Conservation (phyloP, 2,329 filamentous ascomycete species). For the Calycina herbarum region DNA sequence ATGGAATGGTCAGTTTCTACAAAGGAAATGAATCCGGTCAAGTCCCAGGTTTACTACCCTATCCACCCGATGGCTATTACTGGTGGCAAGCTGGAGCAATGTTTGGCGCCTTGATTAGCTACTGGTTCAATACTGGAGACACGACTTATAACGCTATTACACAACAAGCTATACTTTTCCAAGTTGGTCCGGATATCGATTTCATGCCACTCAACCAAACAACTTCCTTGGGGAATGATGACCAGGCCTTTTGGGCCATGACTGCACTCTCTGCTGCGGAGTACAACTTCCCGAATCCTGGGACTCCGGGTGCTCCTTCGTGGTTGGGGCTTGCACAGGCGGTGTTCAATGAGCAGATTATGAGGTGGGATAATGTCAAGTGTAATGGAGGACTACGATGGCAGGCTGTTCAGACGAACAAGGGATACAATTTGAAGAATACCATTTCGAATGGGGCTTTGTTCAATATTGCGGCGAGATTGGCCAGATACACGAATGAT, state of each 20-base stretch:
- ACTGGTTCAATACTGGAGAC: constrained; percentile 80
- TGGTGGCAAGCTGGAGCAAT: constrained; percentile 64
- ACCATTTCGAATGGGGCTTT: constrained; percentile 60
- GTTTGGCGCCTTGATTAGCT: constrained; percentile 70
- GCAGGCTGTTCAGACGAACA: constrained; percentile 75
- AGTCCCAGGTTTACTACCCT: constrained; percentile 49
- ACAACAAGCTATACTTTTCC: constrained; percentile 67
- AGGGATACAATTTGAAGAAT: constrained; percentile 78
- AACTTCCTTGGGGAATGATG: constrained; percentile 67
- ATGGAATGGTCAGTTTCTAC: constrained; percentile 51
- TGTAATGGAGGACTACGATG: constrained; percentile 75
- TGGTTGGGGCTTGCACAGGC: constrained; percentile 74
- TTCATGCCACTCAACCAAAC: constrained; percentile 76
- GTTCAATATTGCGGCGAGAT: constrained; percentile 61
- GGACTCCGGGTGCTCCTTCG: constrained; percentile 50
- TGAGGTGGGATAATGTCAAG: constrained; percentile 65
- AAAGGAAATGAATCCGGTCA: constrained; percentile 48
- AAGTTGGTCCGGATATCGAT: constrained; percentile 69
- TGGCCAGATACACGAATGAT: constrained; percentile 75
- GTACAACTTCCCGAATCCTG: constrained; percentile 59
- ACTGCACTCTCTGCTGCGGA: constrained; percentile 69
- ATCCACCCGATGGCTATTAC: constrained; percentile 35
- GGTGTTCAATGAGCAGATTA: constrained; percentile 75
- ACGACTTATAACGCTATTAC: constrained; percentile 67
- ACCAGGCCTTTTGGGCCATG: constrained; percentile 73